phyloP scores from a whole-genome alignment of 331 rosid species.

The Telfairia occidentalis region DNA sequence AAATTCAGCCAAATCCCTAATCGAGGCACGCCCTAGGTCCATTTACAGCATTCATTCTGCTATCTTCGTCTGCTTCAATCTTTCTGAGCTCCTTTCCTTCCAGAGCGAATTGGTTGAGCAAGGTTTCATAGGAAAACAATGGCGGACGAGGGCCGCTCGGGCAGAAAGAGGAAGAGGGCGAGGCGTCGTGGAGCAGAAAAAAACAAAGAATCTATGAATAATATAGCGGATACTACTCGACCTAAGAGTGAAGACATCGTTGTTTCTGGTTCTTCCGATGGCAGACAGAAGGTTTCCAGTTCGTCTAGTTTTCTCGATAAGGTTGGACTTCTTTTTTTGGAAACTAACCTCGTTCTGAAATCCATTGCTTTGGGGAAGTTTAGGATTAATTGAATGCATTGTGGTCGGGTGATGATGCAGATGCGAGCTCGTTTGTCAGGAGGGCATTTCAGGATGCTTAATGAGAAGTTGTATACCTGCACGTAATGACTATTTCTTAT shows the following conservation, averaged over 20 bases:
- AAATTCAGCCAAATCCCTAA: no score
- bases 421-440: constrained; percentile 84
- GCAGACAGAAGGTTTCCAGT: constrained; percentile 22
- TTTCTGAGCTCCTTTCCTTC: neutral
- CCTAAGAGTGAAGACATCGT: constrained; percentile 1
- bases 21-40: neutral
- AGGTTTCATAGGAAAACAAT: neutral
- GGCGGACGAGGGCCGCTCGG: constrained; percentile 29
- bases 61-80: neutral
- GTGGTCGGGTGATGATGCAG: constrained; percentile 27
- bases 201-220: neutral
- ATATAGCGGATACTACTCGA: neutral
- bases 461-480: constrained; percentile 97
- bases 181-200: constrained; percentile 16
- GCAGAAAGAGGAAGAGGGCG: constrained; percentile 43
- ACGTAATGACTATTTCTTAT: constrained; percentile 32
- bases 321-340: constrained; percentile 14
- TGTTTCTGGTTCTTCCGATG: constrained; percentile 22
- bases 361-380: neutral
- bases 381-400: neutral
- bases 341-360: neutral
- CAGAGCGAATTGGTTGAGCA: neutral
- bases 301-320: constrained; percentile 61
- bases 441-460: constrained; percentile 91
- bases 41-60: neutral